Percentiles rank a stretch among this genome's conserved stretches.
These are phyloP conservation scores for Coemansia sp. DNA, from an alignment of 192 early-diverging fungal genomes.

Conservation along the genomic window DNA sequence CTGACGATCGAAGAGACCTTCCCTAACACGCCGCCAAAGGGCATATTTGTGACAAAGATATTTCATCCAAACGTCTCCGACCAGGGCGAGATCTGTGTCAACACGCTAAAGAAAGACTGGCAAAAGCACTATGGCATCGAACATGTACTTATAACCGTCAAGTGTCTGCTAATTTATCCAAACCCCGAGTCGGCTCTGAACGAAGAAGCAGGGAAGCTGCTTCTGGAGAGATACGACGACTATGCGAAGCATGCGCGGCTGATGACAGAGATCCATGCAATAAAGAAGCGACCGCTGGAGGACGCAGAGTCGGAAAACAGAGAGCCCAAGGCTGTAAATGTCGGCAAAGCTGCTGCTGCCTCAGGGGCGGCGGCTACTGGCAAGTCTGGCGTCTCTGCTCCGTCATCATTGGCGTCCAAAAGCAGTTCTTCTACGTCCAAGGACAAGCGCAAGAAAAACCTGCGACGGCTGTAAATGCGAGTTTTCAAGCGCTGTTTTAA, in stretches of 20 bases:
- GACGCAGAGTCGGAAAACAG: conserved; percentile 17
- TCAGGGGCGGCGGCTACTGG: background rate
- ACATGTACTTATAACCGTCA: conserved; percentile 89
- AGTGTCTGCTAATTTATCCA: conserved; percentile 90
- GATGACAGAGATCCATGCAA: conserved; percentile 81
- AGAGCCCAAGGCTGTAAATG: conserved; percentile 9
- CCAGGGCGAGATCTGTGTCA: conserved; percentile 92
- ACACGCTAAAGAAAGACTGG: conserved; percentile 96
- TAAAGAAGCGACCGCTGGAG: conserved; percentile 19
- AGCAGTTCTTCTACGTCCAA: background rate
- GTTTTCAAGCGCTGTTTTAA: background rate
- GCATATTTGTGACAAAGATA: conserved; percentile 89
- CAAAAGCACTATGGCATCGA: conserved; percentile 78
- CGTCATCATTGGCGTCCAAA: conserved; percentile 1
- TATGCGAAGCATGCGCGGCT: conserved; percentile 79
- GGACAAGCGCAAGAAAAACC: conserved; percentile 46
- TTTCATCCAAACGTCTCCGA: conserved; percentile 95
- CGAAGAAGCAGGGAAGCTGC: conserved; percentile 88
- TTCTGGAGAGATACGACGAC: conserved; percentile 83
- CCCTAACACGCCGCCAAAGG: conserved; percentile 82
- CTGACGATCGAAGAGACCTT: conserved; percentile 71
- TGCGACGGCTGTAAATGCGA: conserved; percentile 41
- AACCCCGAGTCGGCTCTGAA: conserved; percentile 96
- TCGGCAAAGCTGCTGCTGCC: background rate
- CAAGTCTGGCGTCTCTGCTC: conserved; percentile 1